These are phyloP conservation scores for Boletus smithii DNA, from an alignment of 1,284 basidiomycete species.

Conservation along the genomic window DNA sequence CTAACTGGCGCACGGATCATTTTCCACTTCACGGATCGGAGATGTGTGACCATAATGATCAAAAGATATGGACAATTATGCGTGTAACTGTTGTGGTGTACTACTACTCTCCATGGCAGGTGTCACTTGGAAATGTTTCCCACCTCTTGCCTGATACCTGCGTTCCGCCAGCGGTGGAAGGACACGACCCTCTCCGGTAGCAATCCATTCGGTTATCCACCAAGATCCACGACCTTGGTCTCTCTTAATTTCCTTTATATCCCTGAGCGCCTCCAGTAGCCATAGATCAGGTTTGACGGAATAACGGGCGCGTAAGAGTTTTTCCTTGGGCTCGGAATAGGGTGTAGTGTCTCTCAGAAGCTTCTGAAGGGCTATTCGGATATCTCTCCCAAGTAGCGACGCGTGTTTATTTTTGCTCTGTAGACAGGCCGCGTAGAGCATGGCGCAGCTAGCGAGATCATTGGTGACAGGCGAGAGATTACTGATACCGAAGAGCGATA, in stretches of 20 bases:
- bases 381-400: conserved; percentile 40
- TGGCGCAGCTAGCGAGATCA: conserved; percentile 56
- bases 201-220: conserved; percentile 33
- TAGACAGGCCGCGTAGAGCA: conserved; percentile 55
- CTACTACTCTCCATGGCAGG: background rate
- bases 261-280: conserved; percentile 40
- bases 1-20: too few relatives aligned
- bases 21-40: too few relatives aligned
- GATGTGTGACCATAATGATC: too few relatives aligned
- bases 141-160: conserved; percentile 12
- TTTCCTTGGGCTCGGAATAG: conserved; percentile 26
- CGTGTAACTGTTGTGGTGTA: conserved; percentile 6
- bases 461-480: conserved; percentile 47
- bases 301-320: conserved; percentile 20
- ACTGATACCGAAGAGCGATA: conserved; percentile 53
- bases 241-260: conserved; percentile 37
- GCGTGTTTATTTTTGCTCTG: conserved; percentile 38
- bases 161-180: conserved; percentile 20
- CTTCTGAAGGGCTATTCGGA: conserved; percentile 41
- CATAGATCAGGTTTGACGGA: conserved; percentile 35
- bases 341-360: conserved; percentile 34
- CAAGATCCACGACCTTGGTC: conserved; percentile 27
- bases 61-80: conserved; percentile 4
- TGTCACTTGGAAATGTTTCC: conserved; percentile 4
- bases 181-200: conserved; percentile 22